A percentile compares a stretch with the other conserved stretches of the same genome.
Evolutionary conservation across 371 early-diverging fungal genomes (phyloP).

Genomic region (Haplosporangium sp.): DNA sequence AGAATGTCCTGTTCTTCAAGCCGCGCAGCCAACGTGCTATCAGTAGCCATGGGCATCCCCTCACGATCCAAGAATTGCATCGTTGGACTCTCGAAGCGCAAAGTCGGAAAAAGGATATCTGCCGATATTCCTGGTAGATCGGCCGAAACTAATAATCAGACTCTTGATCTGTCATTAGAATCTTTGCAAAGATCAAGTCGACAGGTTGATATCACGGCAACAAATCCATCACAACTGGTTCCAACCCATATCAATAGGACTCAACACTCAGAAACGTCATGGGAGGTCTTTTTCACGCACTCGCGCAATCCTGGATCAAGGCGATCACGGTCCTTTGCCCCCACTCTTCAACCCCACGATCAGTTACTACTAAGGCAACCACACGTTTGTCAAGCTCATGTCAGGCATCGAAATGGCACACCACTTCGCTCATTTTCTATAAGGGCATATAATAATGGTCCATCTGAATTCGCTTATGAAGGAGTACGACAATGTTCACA

Average conservation of each 20-base stretch:
- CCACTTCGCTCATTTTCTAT: conserved; percentile 38
- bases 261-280: conserved; percentile 17
- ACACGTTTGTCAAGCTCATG: conserved; percentile 7
- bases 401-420: conserved; percentile 16
- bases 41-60: conserved; percentile 49
- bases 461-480: conserved; percentile 9
- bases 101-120: conserved; percentile 17
- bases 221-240: not conserved
- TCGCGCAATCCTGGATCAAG: conserved; percentile 23
- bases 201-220: not conserved
- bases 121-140: conserved; percentile 6
- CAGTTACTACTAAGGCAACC: not conserved
- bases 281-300: conserved; percentile 40
- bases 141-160: conserved; percentile 2
- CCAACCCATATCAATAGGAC: not conserved
- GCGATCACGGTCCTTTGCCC: conserved; percentile 21
- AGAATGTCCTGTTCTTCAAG: conserved; percentile 50
- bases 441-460: conserved; percentile 25
- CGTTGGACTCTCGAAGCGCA: conserved; percentile 17
- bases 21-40: conserved; percentile 52
- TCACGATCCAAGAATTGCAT: conserved; percentile 35
- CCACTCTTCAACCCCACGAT: conserved; percentile 13
- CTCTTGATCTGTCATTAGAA: not conserved
- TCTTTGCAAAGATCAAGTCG: not conserved
- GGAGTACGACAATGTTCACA: conserved; percentile 21